These are phyloP conservation scores for Moniliophthora roreri DNA, from an alignment of 1,284 basidiomycete genomes.

Conservation along the genomic window DNA sequence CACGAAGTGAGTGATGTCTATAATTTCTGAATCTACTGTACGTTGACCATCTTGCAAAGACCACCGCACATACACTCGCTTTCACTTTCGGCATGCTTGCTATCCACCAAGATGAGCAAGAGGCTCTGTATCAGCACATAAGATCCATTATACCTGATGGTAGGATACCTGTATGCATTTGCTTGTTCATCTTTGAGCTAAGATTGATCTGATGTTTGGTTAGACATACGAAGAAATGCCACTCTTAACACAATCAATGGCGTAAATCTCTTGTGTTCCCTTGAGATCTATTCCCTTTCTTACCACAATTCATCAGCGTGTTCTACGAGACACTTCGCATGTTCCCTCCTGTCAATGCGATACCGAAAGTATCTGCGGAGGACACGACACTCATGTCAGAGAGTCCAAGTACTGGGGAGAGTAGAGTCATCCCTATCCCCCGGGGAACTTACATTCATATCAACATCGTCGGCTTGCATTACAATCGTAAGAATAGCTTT, in stretches of 20 bases:
- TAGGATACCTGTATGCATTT: constrained; percentile 36
- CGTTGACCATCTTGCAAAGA: constrained; percentile 8
- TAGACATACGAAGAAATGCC: constrained; percentile 56
- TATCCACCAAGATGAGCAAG: constrained; percentile 47
- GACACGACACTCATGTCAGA: constrained; percentile 41
- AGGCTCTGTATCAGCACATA: constrained; percentile 45
- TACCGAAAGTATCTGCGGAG: constrained; percentile 51
- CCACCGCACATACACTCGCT: constrained; percentile 25
- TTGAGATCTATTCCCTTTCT: constrained; percentile 5
- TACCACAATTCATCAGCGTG: constrained; percentile 34
- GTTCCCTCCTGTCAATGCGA: constrained; percentile 47
- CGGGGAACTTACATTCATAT: constrained; percentile 41
- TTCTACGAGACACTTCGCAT: constrained; percentile 61
- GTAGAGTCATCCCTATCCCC: constrained; percentile 40
- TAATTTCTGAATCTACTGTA: neutral
- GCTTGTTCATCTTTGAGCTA: neutral
- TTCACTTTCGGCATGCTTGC: constrained; percentile 15
- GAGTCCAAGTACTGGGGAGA: constrained; percentile 33
- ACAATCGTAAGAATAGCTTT: constrained; percentile 35
- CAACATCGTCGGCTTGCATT: constrained; percentile 45
- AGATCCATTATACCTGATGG: constrained; percentile 38
- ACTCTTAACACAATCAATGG: constrained; percentile 36
- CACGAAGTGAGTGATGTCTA: constrained; percentile 48
- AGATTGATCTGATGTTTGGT: neutral
- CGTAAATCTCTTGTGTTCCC: no score